Evolutionary conservation across 2,329 filamentous ascomycete genomes (phyloP), one percentile per base, ranked within the genome.

Genomic region (Phialophora verrucosa): DNA sequence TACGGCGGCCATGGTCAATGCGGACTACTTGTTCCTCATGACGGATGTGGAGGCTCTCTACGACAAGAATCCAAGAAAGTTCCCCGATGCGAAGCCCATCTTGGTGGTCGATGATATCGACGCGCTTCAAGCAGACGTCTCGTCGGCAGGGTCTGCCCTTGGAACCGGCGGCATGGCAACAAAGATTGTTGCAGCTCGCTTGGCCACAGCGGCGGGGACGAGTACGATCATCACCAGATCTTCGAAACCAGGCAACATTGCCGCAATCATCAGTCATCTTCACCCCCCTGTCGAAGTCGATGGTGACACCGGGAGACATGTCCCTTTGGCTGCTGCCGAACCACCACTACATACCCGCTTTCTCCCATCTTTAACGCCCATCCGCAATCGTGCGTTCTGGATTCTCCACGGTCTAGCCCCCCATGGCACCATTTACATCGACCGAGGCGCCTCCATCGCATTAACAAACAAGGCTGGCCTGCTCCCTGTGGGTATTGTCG

Each of bases 41-140:
- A 99, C 95, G 0, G 95, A 99, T 76, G 95, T 99, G 56, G 95
- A 99, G 77, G 97, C 94, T 76, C 83, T 99, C 12, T 99, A 99
- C 78, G 93, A 96, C 78, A 95, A 94, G 79, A 99, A 99, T 74
- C 95, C 95, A 1, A 87, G 95, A 32, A 89, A 88, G 1, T 84
- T 96, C 74, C 88, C 92, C 0, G 91, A 97, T 74, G 95, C 95
- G 8, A 87, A 90, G 74, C 88, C 95, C 0, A 98, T 99, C 66
- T 91, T 96, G 75, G 90, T 97, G 0, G 93, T 99, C 1, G 90
- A 95, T 62, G 93, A 99, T 75, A 96, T 99, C 67, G 84, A 87
- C 0, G 84, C 88, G 4, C 83, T 99, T 23, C 87, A 91, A 65
- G 95, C 91, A 2, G 95, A 99, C 78, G 93, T 97, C 6, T 97